phyloP scores from a whole-genome alignment of 352 stramenopile species.

The Pythium oligandrum region DNA sequence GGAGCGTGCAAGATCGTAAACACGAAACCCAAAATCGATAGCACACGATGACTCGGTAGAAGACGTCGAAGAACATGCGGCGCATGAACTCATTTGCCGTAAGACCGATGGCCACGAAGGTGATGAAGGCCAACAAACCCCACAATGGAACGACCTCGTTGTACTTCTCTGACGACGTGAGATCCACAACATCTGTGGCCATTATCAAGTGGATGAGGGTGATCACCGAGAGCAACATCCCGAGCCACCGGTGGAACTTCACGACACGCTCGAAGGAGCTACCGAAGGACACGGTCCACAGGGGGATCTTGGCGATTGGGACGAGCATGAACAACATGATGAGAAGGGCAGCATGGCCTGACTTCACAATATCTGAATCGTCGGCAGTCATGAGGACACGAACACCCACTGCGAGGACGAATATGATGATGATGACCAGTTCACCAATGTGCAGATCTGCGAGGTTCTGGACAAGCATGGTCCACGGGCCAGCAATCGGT shows the following conservation, averaged over 20 bases:
- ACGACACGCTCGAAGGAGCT: constrained; percentile 77
- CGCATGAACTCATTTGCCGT: constrained; percentile 59
- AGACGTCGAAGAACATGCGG: constrained; percentile 65
- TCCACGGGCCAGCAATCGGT: constrained; percentile 28
- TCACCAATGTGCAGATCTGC: constrained; percentile 61
- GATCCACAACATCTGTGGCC: constrained; percentile 31
- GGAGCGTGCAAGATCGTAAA: constrained; percentile 67
- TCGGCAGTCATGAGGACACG: constrained; percentile 34
- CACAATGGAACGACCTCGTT: constrained; percentile 49
- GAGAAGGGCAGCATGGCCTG: constrained; percentile 57
- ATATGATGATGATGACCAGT: constrained; percentile 59
- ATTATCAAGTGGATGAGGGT: constrained; percentile 59
- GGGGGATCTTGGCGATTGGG: constrained; percentile 44
- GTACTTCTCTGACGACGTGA: constrained; percentile 38
- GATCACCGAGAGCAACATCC: constrained; percentile 44
- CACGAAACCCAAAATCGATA: constrained; percentile 69
- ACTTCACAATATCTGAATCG: constrained; percentile 29
- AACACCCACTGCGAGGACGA: constrained; percentile 41
- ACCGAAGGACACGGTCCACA: constrained; percentile 70
- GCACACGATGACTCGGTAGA: constrained; percentile 69
- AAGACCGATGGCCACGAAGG: constrained; percentile 48
- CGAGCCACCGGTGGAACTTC: constrained; percentile 86
- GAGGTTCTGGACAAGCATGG: constrained; percentile 46
- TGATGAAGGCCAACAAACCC: constrained; percentile 58
- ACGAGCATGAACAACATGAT: constrained; percentile 80